phyloP scores from a whole-genome alignment of 2,329 filamentous ascomycete genomes.

The Trichoderma sp. region DNA sequence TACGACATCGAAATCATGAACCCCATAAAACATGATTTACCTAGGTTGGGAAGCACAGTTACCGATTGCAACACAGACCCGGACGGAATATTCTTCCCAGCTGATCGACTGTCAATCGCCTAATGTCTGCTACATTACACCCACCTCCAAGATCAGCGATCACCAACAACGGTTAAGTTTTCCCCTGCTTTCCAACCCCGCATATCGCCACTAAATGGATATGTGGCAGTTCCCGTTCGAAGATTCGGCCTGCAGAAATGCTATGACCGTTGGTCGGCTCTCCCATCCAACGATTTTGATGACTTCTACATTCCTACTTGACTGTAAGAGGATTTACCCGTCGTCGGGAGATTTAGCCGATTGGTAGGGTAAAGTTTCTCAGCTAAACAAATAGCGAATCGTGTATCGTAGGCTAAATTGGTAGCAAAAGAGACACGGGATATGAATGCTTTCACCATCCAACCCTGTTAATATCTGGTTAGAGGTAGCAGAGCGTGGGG shows the following conservation, averaged over 20 bases:
- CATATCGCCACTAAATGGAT: background rate
- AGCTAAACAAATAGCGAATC: background rate
- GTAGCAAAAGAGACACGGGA: background rate
- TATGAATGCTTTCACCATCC: background rate
- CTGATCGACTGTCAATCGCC: background rate
- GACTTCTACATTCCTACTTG: background rate
- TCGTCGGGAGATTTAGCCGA: background rate
- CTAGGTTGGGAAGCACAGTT: background rate
- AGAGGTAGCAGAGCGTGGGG: background rate
- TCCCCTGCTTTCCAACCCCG: background rate
- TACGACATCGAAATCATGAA: background rate
- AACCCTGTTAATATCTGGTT: background rate
- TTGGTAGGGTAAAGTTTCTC: background rate
- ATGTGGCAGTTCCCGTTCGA: background rate
- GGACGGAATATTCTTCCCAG: background rate
- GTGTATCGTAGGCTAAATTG: background rate
- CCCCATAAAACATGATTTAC: background rate
- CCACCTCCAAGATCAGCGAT: background rate
- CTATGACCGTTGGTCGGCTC: background rate
- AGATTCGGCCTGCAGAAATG: background rate
- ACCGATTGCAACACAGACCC: background rate
- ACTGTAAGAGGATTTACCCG: background rate
- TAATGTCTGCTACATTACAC: background rate
- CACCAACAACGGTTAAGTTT: background rate
- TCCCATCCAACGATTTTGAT: background rate